Conservation (phyloP, 1,139 yeast species). For the Blastobotrys persicus region DNA sequence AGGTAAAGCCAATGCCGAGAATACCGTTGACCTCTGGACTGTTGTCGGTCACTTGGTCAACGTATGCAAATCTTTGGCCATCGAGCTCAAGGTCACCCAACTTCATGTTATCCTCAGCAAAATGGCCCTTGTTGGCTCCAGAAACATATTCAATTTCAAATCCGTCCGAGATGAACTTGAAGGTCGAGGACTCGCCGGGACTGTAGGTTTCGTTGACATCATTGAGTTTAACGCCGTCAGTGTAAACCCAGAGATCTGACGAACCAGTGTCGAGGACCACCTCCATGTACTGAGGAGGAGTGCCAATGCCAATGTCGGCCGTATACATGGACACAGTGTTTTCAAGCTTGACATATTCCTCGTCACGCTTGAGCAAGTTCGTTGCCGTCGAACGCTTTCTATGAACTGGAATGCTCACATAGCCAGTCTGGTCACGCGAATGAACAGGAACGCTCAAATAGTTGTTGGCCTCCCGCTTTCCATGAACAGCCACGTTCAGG, state of each 20-base stretch:
- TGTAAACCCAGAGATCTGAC: constrained; percentile 59
- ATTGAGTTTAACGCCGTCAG: neutral
- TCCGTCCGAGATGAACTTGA: neutral
- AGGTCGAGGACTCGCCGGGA: neutral
- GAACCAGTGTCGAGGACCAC: constrained; percentile 60
- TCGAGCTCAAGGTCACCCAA: constrained; percentile 34
- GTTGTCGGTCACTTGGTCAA: constrained; percentile 8
- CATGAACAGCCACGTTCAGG: constrained; percentile 3
- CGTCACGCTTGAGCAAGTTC: neutral
- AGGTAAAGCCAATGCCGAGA: constrained; percentile 51
- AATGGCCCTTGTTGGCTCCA: constrained; percentile 46
- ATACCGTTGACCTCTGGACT: constrained; percentile 43
- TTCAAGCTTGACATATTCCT: neutral
- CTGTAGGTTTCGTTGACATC: constrained; percentile 5
- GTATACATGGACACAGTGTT: constrained; percentile 13
- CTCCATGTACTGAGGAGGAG: constrained; percentile 24
- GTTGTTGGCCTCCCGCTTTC: neutral
- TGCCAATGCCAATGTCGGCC: constrained; percentile 23
- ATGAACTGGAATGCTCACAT: neutral
- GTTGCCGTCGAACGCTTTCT: neutral
- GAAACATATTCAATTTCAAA: constrained; percentile 9
- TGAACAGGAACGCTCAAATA: neutral
- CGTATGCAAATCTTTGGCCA: constrained; percentile 13
- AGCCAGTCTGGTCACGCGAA: neutral
- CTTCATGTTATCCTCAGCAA: constrained; percentile 79